These are phyloP conservation scores for Calocybe gambosa DNA, from an alignment of 1,284 basidiomycete genomes.

Conservation along the genomic window DNA sequence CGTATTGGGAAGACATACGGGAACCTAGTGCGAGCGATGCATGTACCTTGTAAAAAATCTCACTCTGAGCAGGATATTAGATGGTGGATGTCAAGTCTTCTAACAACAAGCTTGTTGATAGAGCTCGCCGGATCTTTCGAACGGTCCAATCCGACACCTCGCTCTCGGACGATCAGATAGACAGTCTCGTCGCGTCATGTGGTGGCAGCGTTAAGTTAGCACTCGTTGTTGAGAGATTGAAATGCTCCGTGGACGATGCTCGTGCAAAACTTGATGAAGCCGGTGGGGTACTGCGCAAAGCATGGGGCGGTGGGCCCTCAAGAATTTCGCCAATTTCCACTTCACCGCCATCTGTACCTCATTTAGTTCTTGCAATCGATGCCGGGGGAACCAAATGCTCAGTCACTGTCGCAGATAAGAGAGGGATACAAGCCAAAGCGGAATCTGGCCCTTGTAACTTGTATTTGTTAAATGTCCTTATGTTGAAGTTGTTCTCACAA, in stretches of 20 bases:
- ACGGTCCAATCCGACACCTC: constrained; percentile 15
- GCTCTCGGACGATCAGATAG: constrained; percentile 22
- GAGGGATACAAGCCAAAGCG: constrained; percentile 16
- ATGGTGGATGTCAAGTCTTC: constrained; percentile 28
- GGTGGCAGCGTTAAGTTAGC: constrained; percentile 26
- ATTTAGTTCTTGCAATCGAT: constrained; percentile 19
- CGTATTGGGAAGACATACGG: constrained; percentile 28
- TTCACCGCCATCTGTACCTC: neutral
- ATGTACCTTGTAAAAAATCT: neutral
- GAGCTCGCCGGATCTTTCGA: constrained; percentile 26
- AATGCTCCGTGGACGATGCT: constrained; percentile 15
- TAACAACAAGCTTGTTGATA: constrained; percentile 24
- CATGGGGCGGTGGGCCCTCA: constrained; percentile 9
- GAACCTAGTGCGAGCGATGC: constrained; percentile 21
- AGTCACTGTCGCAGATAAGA: constrained; percentile 17
- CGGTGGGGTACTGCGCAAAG: constrained; percentile 17
- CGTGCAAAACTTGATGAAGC: constrained; percentile 13
- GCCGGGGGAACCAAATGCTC: constrained; percentile 23
- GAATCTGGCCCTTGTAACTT: constrained; percentile 22
- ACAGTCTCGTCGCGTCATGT: constrained; percentile 22
- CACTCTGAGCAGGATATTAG: constrained; percentile 11
- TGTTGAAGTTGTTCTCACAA: neutral
- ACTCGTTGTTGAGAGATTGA: constrained; percentile 20
- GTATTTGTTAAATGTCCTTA: constrained; percentile 8
- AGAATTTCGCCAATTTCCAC: neutral